Evolutionary conservation across 2,329 filamentous ascomycete species (phyloP).

Genomic region (Coleophoma cylindrospora): DNA sequence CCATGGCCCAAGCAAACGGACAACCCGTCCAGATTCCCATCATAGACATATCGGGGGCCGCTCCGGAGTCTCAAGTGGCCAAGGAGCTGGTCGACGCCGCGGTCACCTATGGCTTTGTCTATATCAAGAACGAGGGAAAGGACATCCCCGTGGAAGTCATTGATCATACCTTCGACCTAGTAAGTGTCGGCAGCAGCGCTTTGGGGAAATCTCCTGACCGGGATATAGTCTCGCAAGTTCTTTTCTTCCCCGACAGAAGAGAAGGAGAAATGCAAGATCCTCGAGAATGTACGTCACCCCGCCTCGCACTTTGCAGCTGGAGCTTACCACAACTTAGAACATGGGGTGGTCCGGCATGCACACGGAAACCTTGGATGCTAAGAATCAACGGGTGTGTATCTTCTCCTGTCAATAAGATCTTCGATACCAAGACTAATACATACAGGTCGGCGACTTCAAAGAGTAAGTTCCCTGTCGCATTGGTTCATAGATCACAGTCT

Average conservation of each 20-base stretch:
- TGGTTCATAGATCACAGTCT: too few relatives aligned
- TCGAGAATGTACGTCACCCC: conserved; percentile 44
- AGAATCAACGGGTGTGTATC: conserved; percentile 63
- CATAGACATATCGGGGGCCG: conserved; percentile 69
- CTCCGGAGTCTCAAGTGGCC: conserved; percentile 50
- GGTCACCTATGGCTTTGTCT: conserved; percentile 81
- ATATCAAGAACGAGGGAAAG: conserved; percentile 69
- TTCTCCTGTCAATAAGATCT: conserved; percentile 4
- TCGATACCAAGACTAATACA: conserved; percentile 3
- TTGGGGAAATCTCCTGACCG: not conserved
- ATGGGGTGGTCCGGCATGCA: conserved; percentile 87
- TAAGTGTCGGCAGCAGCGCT: conserved; percentile 29
- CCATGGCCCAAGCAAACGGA: conserved; percentile 6
- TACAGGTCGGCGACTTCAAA: conserved; percentile 77
- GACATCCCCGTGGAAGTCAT: conserved; percentile 65
- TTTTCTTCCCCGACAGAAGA: conserved; percentile 67
- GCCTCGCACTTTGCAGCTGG: conserved; percentile 24
- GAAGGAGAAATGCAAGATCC: conserved; percentile 71
- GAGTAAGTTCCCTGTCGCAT: conserved; percentile 49
- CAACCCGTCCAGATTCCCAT: conserved; percentile 56
- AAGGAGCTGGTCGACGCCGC: conserved; percentile 75
- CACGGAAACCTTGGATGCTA: conserved; percentile 80
- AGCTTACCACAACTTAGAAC: conserved; percentile 50
- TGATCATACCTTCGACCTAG: conserved; percentile 68
- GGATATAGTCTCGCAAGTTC: conserved; percentile 59